Evolutionary conservation across 1,139 yeast genomes (phyloP), one percentile per base, ranked within the genome.

Genomic region (Nakaseomyces glabratus): DNA sequence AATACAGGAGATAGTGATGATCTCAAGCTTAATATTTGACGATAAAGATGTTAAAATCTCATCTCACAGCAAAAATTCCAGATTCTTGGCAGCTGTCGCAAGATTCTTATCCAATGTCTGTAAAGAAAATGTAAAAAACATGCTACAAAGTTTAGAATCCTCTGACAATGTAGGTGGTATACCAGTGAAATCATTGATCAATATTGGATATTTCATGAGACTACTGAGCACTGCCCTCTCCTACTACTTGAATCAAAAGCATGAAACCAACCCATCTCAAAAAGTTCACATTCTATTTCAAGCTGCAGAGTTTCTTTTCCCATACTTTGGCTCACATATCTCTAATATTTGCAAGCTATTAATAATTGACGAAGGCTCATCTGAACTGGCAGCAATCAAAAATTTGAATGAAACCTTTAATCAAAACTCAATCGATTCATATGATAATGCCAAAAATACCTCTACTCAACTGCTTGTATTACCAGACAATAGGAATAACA

Each of bases 21-120:
- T 74, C 4, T 48, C 66, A 13, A 59, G 68, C 20, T 50, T 74
- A 31, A 56, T 73, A 7, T 73, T 71, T 45, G 67, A 69, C 37
- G 62, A 58, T 33, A 61, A 64, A 21, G 48, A 49, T 20, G 43
- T 50, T 7, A 51, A 46, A 49, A 54, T 47, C 48, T 55, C 54
- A 9, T 44, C 58, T 10, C 41, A 46, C 9, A 44, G 56, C 18
- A 55, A 57, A 28, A 60, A 53, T 35, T 51, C 55, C 16, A 61
- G 57, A 41, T 45, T 58, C 16, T 45, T 56, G 20, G 53, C 56
- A 19, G 62, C 75, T 16, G 51, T 69, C 3, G 66, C 71, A 31
- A 66, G 60, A 34, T 69, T 72, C 35, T 60, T 73, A 26, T 50
- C 62, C 3, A 37, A 58, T 9, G 58, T 66, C 17, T 67, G 63